Evolutionary conservation across 108 stramenopile genomes (phyloP), one percentile per base, ranked within the genome.

Genomic region (Stephanodiscus triporus): DNA sequence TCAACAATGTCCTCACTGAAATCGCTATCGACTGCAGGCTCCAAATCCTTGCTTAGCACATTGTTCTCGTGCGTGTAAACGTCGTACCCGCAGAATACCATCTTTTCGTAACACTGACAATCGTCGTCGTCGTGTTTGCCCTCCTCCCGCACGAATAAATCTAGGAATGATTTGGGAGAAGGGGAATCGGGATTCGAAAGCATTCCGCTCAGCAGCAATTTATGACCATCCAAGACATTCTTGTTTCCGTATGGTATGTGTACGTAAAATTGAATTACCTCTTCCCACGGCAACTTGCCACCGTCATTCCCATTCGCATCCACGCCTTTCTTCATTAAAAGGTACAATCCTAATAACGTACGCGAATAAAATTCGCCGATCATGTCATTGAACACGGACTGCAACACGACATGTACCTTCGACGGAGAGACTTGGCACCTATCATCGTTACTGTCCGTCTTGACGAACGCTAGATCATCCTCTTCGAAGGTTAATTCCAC

Each of bases 311-410:
- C 4, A 0, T 42, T 51, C 30, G 50, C 49, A 32, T 59, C 49
- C 47, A 34, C 61, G 34, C 48, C 32, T 13, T 62, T 6, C 60
- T 48, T 66, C 80, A 81, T 81, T 13, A 71, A 54, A 34, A 40
- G 50, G 60, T 71, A 53, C 9, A 81, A 48, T 29, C 42, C 40
- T 9, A 81, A 23, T 23, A 81, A 55, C 2, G 80, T 66, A 13
- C 80, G 36, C 6, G 80, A 37, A 57, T 87, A 87, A 47, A 87
- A 87, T 34, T 87, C 86, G 0, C 86, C 86, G 27, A 87, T 66
- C 86, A 87, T 87, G 32, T 75, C 71, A 75, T 82, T 85, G 53
- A 82, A 83, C 23, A 72, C 8, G 11, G 71, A 79, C 58, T 85
- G 81, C 14, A 87, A 58, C 11, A 79, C 63, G 4, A 87, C 63